Conservation (phyloP, 2,329 filamentous ascomycete genomes). For the Magnaporthiopsis incrustans region DNA sequence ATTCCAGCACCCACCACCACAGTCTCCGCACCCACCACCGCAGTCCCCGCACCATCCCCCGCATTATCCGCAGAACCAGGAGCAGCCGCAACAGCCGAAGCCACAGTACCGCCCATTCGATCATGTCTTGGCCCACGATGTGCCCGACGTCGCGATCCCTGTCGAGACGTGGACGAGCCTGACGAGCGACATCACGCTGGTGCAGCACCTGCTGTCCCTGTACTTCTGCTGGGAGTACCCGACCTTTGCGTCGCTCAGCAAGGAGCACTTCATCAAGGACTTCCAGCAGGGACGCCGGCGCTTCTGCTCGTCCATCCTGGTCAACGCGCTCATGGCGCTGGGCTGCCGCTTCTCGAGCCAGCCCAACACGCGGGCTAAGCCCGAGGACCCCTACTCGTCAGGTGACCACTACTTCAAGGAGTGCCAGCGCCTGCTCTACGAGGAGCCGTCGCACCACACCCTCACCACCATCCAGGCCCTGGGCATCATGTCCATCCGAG, state of each 20-base stretch:
- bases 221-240: constrained; percentile 75
- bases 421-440: constrained; percentile 50
- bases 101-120: constrained; percentile 29
- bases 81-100: background rate
- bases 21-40: background rate
- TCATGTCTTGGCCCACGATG: constrained; percentile 39
- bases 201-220: constrained; percentile 55
- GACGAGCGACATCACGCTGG: constrained; percentile 47
- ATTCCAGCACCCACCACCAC: background rate
- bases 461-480: constrained; percentile 68
- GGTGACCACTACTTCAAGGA: constrained; percentile 72
- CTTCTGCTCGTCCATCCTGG: constrained; percentile 60
- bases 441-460: constrained; percentile 49
- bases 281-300: constrained; percentile 52
- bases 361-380: constrained; percentile 53
- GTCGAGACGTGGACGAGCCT: constrained; percentile 51
- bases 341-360: constrained; percentile 63
- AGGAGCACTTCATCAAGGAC: constrained; percentile 62
- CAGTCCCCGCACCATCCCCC: background rate
- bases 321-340: constrained; percentile 57
- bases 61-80: background rate
- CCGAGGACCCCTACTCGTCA: constrained; percentile 53
- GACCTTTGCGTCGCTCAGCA: constrained; percentile 64
- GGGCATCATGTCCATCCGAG: constrained; percentile 67
- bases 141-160: constrained; percentile 34